phyloP scores from a whole-genome alignment of 345 rosid species.

The Eucalyptus cloeziana region DNA sequence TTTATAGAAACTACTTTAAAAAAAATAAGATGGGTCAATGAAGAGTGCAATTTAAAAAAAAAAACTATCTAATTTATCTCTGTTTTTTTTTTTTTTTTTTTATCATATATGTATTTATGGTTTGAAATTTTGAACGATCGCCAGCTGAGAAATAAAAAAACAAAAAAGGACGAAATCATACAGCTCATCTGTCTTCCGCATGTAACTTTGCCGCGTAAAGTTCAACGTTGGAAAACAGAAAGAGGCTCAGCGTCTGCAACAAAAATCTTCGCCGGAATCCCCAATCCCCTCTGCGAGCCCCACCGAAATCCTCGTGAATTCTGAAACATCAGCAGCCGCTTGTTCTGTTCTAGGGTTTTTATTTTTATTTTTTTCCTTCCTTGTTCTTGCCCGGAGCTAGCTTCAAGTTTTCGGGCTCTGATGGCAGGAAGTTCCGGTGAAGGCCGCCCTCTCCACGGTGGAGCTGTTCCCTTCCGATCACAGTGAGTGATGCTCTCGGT shows the following conservation, averaged over 20 bases:
- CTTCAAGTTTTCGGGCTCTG: background rate
- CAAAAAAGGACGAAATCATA: background rate
- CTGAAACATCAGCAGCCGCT: no score
- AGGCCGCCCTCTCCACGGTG: slow-evolving; percentile 43
- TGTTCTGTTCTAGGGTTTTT: background rate
- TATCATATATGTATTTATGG: background rate
- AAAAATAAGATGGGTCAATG: no score
- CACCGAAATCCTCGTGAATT: background rate
- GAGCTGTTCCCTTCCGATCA: slow-evolving; percentile 57
- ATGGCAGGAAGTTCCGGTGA: slow-evolving; percentile 43
- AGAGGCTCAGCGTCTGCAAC: background rate
- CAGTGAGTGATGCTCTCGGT: slow-evolving; percentile 7
- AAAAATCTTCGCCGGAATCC: background rate
- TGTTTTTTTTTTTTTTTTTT: no score
- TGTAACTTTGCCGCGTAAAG: background rate
- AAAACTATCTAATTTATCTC: background rate
- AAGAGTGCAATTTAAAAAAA: background rate
- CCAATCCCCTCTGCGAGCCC: background rate
- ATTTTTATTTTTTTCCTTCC: background rate
- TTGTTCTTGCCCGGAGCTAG: background rate
- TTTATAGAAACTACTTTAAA: background rate
- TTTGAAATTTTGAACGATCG: no score
- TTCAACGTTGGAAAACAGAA: background rate
- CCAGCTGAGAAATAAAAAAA: background rate
- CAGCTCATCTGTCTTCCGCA: background rate